A percentile compares a stretch with the other conserved stretches of the same genome.
Evolutionary conservation across 106 monocot genomes (phyloP).

Genomic region (Dendrobium huoshanense): DNA sequence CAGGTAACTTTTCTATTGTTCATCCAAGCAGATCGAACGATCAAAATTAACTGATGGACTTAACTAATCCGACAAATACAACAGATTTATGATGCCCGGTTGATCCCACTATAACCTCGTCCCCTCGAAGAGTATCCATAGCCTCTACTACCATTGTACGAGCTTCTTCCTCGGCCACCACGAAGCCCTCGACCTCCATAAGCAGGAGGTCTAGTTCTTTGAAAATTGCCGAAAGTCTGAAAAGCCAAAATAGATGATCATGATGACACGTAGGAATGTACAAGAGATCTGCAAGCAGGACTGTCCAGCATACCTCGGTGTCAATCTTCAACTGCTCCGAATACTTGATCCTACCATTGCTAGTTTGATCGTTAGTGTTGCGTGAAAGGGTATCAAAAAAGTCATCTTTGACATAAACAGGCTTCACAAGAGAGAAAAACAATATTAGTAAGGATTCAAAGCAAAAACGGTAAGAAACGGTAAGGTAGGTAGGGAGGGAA

Average conservation of each 20-base stretch:
- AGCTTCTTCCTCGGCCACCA: constrained; percentile 11
- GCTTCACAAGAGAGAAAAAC: constrained; percentile 4
- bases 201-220: background rate
- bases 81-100: too few relatives aligned
- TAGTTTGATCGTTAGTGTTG: constrained; percentile 39
- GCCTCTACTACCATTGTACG: constrained; percentile 8
- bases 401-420: constrained; percentile 81
- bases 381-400: constrained; percentile 89
- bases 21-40: too few relatives aligned
- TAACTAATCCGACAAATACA: too few relatives aligned
- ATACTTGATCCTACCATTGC: constrained; percentile 50
- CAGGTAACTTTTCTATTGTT: too few relatives aligned
- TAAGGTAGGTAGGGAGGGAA: too few relatives aligned
- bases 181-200: constrained; percentile 15
- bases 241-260: background rate
- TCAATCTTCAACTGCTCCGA: constrained; percentile 73
- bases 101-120: background rate
- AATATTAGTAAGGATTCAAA: background rate
- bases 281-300: too few relatives aligned
- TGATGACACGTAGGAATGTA: background rate
- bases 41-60: too few relatives aligned
- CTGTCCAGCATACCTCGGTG: constrained; percentile 46
- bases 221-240: constrained; percentile 52
- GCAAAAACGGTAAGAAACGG: too few relatives aligned
- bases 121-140: constrained; percentile 16